Evolutionary conservation across 208 protist species (phyloP), one percentile per base, ranked within the genome.

Genomic region (Phytomonas francai): DNA sequence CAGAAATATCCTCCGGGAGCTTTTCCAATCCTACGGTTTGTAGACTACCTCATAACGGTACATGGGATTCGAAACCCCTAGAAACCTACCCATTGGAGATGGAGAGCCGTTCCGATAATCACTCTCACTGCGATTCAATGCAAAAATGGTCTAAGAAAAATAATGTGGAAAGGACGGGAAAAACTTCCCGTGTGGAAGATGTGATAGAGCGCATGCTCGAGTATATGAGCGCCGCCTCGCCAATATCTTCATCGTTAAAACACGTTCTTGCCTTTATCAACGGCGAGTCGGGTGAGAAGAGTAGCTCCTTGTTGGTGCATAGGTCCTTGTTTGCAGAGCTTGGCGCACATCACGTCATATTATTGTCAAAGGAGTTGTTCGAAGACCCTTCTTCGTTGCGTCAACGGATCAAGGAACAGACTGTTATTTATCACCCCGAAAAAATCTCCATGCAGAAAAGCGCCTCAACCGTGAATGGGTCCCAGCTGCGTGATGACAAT

Each of bases 241-340:
- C 34, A 9, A 12, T 39, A 12, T 9, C n/a, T 11, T 27, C 31
- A 16, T 33, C 70, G 22, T 81, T 77, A 33, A 66, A 87, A 7
- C 74, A 91, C 64, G 83, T 87, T 5, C 29, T 85, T 27, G 84
- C 78, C 28, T 65, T 95, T 63, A 76, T 95, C 33, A 95, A 95
- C 71, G 82, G 83, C 39, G 8, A 42, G 30, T 87, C 89, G 0
- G 89, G 89, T 33, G 86, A 95, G 36, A 59, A 61, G 14, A 65
- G 45, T 0, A 70, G 81, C 19, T 70, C 76, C 19, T 33, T 65
- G 28, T 31, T 76, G 27, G 78, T 95, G 49, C 33, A 76, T 29
- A 65, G 65, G 6, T 58, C 57, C 11, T 73, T 95, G 75, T 68
- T 60, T 6, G 59, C 67, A 25, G 67, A 81, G 63, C 72, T 95